Base-by-base conservation (phyloP, 768 basidiomycete species). In the Trametes gibbosa region DNA sequence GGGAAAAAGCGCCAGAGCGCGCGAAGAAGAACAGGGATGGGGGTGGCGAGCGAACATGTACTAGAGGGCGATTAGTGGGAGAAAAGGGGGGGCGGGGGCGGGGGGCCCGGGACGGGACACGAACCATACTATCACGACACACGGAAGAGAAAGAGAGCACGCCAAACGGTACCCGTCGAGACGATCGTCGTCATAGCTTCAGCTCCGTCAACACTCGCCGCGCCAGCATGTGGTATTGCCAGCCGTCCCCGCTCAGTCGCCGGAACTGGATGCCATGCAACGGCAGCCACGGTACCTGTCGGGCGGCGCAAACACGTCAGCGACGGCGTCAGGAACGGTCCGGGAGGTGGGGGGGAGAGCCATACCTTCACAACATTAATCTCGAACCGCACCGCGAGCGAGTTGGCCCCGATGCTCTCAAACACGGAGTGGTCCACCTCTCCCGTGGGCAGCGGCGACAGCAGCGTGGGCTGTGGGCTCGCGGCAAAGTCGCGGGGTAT, bases 191-290 rank as follows among this genome's bases (percentile, higher is more conserved):
- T 73, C 67, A 93, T 79, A 94, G 75, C 74, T 93, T 93, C 70
- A 94, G 80, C 72, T 94, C 92, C 39, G 91, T 94, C 65, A 94
- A 74, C 40, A 94, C 92, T 59, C 91, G 81, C 65, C 91, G 81
- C 23, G 92, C 95, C 40, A 98, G 81, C 91, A 94, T 94, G 71
- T 95, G 93, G 73, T 98, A 98, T 73, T 97, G 94, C 95, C 95
- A 98, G 0, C 89, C 91, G 64, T 96, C 92, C 1, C 95, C 95
- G 25, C 90, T 84, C 0, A 87, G 83, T 61, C 96, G 81, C 48
- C 96, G 85, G 77, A 98, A 98, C 69, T 98, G 96, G 45, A 98
- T 89, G 2, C 96, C 95, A 72, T 98, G 91, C 19, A 98, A 74
- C 2, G 94, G 93, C 49, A 98, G 76, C 86, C 87, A 92, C 45